Base-by-base conservation (phyloP, 306 rosid genomes). In the Sicyos edulis region DNA sequence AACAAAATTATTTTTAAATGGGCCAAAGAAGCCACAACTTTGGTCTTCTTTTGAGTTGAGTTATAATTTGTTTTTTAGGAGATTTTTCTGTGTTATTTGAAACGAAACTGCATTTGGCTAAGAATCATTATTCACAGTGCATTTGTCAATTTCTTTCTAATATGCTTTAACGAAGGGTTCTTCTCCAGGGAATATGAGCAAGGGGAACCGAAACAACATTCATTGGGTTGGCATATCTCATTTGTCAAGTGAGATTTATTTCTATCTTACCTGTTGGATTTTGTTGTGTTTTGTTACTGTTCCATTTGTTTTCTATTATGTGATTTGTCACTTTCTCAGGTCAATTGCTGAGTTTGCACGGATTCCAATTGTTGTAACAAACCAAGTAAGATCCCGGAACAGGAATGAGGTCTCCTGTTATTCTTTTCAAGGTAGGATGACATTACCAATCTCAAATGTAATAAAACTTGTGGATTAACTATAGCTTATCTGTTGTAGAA, bases 321-420 rank as follows among this genome's bases (percentile, higher is more conserved):
- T 32, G 49, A 22, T 50, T 26, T 77, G 74, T 78, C 76, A 72
- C 62, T 70, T 14, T 54, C 57, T 10, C 68, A 92, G 98, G 85
- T 88, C 96, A 69, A 95, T 90, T 68, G 98, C 98, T 61, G 96
- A 92, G 83, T 82, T 87, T 84, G 88, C 98, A 60, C 86, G 92
- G 80, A 88, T 92, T 80, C 98, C 96, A 58, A 57, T 88, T 73
- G 89, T 92, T 60, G 89, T 92, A 77, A 92, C 98, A 73, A 92
- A 92, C 78, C 98, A 92, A 90, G 98, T 92, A 70, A 84, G 96
- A 73, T 87, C 96, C 78, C 96, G 87, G 71, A 79, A 54, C 60
- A 84, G 77, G 73, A 90, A 88, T 75, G 93, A 84, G 77, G 80
- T 81, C 69, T 82, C 81, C 82, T 82, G 75, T 61, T 92, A 84